Evolutionary conservation across 2,329 filamentous ascomycete genomes (phyloP), one percentile per base, ranked within the genome.

Genomic region (Graphilbum ipis-grandicollis): DNA sequence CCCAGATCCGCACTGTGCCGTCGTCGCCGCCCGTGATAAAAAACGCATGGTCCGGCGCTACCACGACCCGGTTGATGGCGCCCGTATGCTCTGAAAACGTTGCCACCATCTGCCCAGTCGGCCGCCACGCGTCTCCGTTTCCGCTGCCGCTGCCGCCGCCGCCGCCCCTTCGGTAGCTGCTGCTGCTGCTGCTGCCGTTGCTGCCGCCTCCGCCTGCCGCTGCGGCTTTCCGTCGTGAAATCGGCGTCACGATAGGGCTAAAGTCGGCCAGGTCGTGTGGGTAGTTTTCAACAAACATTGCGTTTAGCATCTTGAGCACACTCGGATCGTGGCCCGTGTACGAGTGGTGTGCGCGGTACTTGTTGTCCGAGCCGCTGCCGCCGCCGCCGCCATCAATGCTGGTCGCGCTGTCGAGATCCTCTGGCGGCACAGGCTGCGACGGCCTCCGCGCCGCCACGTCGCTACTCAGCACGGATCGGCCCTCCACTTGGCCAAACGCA

Each of bases 1-100:
- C 90, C 90, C 90, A 98, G 5, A 98, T 69, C 50, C 83, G 93
- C 39, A 94, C 82, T 7, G 71, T 75, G 3, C 90, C 83, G 55
- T 98, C 90, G 49, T 93, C 83, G 9, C 86, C 88, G 7, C 77
- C 88, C 1, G 90, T 96, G 39, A 94, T 68, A 55, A 98, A 98
- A 58, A 98, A 98, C 5, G 77, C 62, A 52, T 98, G 88, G 50
- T 98, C 90, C 1, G 88, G 84, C 2, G 90, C 78, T 8, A 84
- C 72, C 2, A 80, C 65, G 10, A 96, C 72, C 9, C 86, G 74
- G 49, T 80, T 93, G 44, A 96, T 73, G 8, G 82, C 71, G 1
- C 75, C 83, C 21, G 67, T 75, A 51, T 98, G 90, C 52, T 98
- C 90, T 1, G 81, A 75, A 50, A 96, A 85, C 1, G 83, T 83